These are phyloP conservation scores for Suillus spraguei DNA, from an alignment of 768 basidiomycete species.

Conservation along the genomic window DNA sequence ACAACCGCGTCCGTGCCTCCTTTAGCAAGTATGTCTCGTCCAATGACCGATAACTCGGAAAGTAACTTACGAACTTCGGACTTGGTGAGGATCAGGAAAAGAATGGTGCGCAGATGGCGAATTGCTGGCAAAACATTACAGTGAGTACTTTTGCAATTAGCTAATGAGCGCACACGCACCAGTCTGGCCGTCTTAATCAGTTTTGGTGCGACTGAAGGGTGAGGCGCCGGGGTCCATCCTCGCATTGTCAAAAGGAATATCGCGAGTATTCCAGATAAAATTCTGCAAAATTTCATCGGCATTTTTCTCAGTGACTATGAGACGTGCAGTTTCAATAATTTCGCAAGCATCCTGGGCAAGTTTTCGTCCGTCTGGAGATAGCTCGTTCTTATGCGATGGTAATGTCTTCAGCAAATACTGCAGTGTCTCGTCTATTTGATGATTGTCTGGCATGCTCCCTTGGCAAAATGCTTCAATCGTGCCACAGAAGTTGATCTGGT, in stretches of 20 bases:
- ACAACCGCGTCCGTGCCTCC: conserved; percentile 48
- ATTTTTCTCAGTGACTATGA: conserved; percentile 84
- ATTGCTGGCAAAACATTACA: conserved; percentile 53
- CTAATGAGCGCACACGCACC: conserved; percentile 41
- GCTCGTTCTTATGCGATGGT: conserved; percentile 61
- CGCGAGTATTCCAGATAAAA: conserved; percentile 81
- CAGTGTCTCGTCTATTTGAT: conserved; percentile 76
- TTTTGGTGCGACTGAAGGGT: conserved; percentile 58
- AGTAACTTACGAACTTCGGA: conserved; percentile 90
- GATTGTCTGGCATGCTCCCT: conserved; percentile 78
- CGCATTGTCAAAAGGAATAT: conserved; percentile 39
- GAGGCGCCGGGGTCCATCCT: conserved; percentile 44
- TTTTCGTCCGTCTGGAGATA: conserved; percentile 77
- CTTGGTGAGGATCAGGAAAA: conserved; percentile 88
- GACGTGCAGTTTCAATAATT: conserved; percentile 73
- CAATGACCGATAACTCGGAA: conserved; percentile 74
- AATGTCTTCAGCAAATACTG: conserved; percentile 62
- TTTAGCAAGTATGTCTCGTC: conserved; percentile 82
- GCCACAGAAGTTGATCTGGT: conserved; percentile 74
- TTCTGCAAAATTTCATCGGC: conserved; percentile 90
- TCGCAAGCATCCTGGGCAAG: conserved; percentile 78
- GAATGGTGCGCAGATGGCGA: conserved; percentile 84
- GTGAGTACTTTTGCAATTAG: conserved; percentile 11
- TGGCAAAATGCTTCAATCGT: conserved; percentile 79
- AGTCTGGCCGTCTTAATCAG: conserved; percentile 58